Percentiles rank a stretch among this genome's conserved stretches.
These are phyloP conservation scores for Polyplosphaeria fusca DNA, from an alignment of 495 filamentous ascomycete genomes.

Conservation along the genomic window DNA sequence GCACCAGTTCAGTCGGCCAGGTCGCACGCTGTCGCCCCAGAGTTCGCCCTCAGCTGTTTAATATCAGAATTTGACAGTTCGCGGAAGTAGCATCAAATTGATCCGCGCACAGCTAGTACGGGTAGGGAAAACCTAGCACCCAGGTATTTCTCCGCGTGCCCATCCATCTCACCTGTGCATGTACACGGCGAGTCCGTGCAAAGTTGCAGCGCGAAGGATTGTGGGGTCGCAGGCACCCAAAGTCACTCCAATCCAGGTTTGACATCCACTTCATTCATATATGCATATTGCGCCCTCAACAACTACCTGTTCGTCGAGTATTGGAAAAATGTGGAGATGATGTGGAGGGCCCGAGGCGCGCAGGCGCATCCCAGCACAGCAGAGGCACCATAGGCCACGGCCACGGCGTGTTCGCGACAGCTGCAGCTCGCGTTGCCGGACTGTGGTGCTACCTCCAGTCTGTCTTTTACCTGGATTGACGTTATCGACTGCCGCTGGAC, in stretches of 20 bases:
- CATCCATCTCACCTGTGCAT: neutral
- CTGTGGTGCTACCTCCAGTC: conserved; percentile 25
- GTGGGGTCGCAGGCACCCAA: conserved; percentile 10
- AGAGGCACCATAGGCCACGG: neutral
- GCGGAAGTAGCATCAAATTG: neutral
- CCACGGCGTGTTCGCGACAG: conserved; percentile 4
- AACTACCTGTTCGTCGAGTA: neutral
- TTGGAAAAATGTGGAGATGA: conserved; percentile 23
- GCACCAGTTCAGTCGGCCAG: too few species aligned
- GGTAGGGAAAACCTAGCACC: neutral
- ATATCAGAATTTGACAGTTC: conserved; percentile 6
- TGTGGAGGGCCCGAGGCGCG: conserved; percentile 20
- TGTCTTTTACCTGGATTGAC: conserved; percentile 22
- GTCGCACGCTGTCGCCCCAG: too few species aligned
- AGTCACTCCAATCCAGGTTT: conserved; percentile 25
- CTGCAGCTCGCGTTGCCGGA: conserved; percentile 21
- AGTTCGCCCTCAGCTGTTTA: too few species aligned
- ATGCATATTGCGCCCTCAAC: conserved; percentile 11
- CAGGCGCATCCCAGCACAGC: neutral
- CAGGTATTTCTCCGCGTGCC: conserved; percentile 28
- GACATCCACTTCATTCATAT: conserved; percentile 7
- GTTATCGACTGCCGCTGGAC: conserved; percentile 5
- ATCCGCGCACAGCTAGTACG: conserved; percentile 12
- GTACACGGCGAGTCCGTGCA: conserved; percentile 9
- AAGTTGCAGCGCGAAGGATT: conserved; percentile 7